Conservation (phyloP, 345 rosid genomes). For the Capsella bursapastoris region DNA sequence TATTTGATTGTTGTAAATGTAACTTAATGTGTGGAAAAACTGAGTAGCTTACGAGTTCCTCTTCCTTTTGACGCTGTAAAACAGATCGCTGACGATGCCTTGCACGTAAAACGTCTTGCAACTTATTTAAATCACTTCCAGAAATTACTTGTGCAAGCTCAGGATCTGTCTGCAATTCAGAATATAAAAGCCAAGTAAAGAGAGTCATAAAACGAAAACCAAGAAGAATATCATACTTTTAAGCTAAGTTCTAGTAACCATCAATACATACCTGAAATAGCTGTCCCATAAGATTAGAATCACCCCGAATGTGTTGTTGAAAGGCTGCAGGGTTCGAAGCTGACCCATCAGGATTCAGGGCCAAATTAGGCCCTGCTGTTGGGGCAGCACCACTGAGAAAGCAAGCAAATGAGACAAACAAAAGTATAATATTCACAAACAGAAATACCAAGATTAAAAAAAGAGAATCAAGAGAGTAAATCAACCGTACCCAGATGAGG, state of each 20-base stretch:
- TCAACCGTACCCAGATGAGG: constrained; percentile 54
- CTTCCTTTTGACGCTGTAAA: constrained; percentile 69
- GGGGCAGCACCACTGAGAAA: constrained; percentile 35
- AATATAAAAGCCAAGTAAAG: constrained; percentile 26
- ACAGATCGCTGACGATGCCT: constrained; percentile 75
- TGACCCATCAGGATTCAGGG: constrained; percentile 86
- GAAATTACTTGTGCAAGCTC: constrained; percentile 85
- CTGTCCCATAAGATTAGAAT: constrained; percentile 78
- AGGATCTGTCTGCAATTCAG: constrained; percentile 66
- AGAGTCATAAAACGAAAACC: constrained; percentile 4
- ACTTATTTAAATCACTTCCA: constrained; percentile 83
- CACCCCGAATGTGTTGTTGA: constrained; percentile 78
- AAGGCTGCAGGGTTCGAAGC: constrained; percentile 89
- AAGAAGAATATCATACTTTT: not conserved
- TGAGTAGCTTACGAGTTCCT: constrained; percentile 69
- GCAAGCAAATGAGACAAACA: constrained; percentile 12
- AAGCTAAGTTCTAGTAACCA: not conserved
- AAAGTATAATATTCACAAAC: not conserved
- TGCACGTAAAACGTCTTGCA: constrained; percentile 73
- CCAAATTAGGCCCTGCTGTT: constrained; percentile 51
- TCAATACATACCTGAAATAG: constrained; percentile 69
- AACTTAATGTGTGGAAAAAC: not conserved
- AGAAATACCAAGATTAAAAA: not conserved
- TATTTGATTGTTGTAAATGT: constrained; percentile 9
- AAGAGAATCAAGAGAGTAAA: constrained; percentile 1